phyloP scores from a whole-genome alignment of 495 filamentous ascomycete genomes.

The Platismatia glauca region DNA sequence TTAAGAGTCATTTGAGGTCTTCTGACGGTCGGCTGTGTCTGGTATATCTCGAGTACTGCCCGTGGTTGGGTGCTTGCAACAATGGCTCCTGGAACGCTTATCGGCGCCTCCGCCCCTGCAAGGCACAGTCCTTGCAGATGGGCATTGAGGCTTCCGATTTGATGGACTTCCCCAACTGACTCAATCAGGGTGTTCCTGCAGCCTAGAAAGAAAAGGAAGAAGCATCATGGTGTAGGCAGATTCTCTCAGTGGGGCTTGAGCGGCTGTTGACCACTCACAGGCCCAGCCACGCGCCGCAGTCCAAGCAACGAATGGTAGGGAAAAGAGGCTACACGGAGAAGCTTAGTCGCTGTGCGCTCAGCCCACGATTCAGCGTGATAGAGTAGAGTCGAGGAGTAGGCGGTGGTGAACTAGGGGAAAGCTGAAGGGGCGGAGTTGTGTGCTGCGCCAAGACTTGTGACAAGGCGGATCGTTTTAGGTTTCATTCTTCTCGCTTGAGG shows the following conservation, averaged over 20 bases:
- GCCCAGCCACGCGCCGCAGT: not conserved
- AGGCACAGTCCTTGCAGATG: not conserved
- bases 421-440: not conserved
- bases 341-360: not conserved
- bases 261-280: not conserved
- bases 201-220: not conserved
- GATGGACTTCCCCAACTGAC: not conserved
- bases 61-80: not conserved
- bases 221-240: not conserved
- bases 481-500: not conserved
- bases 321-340: not conserved
- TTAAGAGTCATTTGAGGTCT: conserved; percentile 5
- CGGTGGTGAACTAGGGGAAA: not conserved
- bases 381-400: not conserved
- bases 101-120: conserved; percentile 1
- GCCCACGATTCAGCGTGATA: not conserved
- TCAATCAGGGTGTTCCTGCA: not conserved
- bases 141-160: not conserved
- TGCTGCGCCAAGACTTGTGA: not conserved
- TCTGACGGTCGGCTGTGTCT: not conserved
- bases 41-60: not conserved
- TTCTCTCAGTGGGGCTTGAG: not conserved
- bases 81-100: not conserved
- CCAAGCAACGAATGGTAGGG: not conserved
- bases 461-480: not conserved